These are phyloP conservation scores for Penicillium sp. DNA, from an alignment of 2,329 filamentous ascomycete species.

Conservation along the genomic window DNA sequence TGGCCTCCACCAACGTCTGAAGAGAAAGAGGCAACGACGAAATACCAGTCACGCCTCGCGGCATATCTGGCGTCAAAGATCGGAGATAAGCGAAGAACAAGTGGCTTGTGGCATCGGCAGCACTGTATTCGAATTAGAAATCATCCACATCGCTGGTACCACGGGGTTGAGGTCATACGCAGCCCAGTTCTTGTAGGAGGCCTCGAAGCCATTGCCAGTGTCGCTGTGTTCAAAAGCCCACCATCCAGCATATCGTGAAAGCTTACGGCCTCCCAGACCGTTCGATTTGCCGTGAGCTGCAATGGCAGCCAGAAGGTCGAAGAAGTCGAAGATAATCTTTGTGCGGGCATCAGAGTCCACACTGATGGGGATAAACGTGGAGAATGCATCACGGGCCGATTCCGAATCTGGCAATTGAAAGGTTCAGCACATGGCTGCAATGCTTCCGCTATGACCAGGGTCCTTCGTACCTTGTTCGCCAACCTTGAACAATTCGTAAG, in stretches of 20 bases:
- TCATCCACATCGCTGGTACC: not conserved
- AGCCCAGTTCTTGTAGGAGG: slow-evolving; percentile 87
- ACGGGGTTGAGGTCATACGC: slow-evolving; percentile 54
- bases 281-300: slow-evolving; percentile 93
- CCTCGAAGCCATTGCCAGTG: slow-evolving; percentile 87
- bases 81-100: slow-evolving; percentile 97
- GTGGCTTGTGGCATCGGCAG: slow-evolving; percentile 93
- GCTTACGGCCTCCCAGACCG: slow-evolving; percentile 86
- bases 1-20: slow-evolving; percentile 86
- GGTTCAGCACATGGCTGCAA: slow-evolving; percentile 22
- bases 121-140: slow-evolving; percentile 56
- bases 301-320: slow-evolving; percentile 86
- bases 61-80: slow-evolving; percentile 77
- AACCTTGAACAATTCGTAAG: slow-evolving; percentile 92
- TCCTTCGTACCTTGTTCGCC: slow-evolving; percentile 75
- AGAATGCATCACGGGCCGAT: slow-evolving; percentile 89
- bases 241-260: slow-evolving; percentile 95
- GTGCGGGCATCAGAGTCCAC: slow-evolving; percentile 83
- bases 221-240: slow-evolving; percentile 96
- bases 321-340: slow-evolving; percentile 93
- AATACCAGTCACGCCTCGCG: slow-evolving; percentile 72
- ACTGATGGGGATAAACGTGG: slow-evolving; percentile 92
- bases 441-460: not conserved
- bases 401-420: slow-evolving; percentile 68
- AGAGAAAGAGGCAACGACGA: slow-evolving; percentile 85